Base-by-base conservation (phyloP, 352 stramenopile genomes). In the Phytophthora hybrid region DNA sequence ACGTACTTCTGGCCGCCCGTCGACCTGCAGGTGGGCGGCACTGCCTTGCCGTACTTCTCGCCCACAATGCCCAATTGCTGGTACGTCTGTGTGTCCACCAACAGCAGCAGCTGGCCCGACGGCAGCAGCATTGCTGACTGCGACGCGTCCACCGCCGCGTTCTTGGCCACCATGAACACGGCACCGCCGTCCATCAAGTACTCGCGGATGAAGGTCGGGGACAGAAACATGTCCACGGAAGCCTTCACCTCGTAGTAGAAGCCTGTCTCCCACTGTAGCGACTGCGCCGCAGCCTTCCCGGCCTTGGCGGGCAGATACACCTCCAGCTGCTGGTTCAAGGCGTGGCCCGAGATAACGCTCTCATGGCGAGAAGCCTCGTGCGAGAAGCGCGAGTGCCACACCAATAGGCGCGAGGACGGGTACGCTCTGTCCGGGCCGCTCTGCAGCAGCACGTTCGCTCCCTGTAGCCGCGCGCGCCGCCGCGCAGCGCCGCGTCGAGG, bases 231-330 rank as follows among this genome's bases (percentile, higher is more conserved):
- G 29, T 63, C 66, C 4, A 92, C 70, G 10, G 84, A 80, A 34
- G 84, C 66, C 18, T 76, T 82, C 9, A 95, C 51, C 58, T 94
- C 81, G 66, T 96, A 96, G 69, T 87, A 96, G 70, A 96, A 96
- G n/a, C 77, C 79, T 26, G 81, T 93, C 66, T 93, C 85, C 88
- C 88, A 95, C 63, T 89, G 84, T 18, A 95, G 68, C 54, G 78
- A 70, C 68, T 90, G 80, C 26, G 83, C 82, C 6, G 81, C 41
- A 29, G 67, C 56, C 29, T 72, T 62, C 1, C 83, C 88, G 6
- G 63, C 52, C 6, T 57, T 56, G 44, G 66, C 73, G 0, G 89
- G 85, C 31, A 94, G 74, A 46, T 79, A 84, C 3, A 93, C 61
- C 66, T 96, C 89, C 4, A 96, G 53, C 65, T 96, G 89, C 71